Conservation (phyloP, 805 yeast genomes). For the Clavispora carvajalis region DNA sequence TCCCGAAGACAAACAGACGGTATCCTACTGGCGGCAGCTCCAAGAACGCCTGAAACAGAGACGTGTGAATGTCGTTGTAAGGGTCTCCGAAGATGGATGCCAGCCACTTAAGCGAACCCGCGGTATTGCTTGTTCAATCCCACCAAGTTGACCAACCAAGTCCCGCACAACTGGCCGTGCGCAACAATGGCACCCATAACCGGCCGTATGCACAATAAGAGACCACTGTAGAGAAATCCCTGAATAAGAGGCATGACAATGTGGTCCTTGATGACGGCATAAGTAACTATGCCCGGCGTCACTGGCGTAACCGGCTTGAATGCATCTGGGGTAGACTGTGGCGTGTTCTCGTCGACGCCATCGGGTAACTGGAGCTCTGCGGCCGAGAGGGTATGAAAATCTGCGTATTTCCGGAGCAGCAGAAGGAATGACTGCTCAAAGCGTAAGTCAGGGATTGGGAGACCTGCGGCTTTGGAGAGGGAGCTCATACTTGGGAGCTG, state of each 20-base stretch:
- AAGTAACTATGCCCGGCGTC: conserved; percentile 40
- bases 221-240: conserved; percentile 43
- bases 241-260: conserved; percentile 50
- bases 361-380: conserved; percentile 13
- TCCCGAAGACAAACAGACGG: too few relatives aligned
- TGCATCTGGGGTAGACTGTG: conserved; percentile 8
- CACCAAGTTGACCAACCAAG: conserved; percentile 17
- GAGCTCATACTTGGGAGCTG: too few relatives aligned
- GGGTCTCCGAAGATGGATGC: too few relatives aligned
- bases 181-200: conserved; percentile 19
- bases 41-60: too few relatives aligned
- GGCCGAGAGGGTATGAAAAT: conserved; percentile 13
- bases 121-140: conserved; percentile 12
- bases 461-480: not conserved
- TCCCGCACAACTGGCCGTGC: conserved; percentile 26
- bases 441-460: conserved; percentile 55
- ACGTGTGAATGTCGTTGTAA: too few relatives aligned
- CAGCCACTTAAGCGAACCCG: not conserved
- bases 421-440: conserved; percentile 57
- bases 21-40: too few relatives aligned
- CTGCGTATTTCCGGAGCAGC: conserved; percentile 27
- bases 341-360: not conserved
- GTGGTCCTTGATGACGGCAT: conserved; percentile 48
- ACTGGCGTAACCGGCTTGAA: conserved; percentile 31
- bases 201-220: conserved; percentile 36